phyloP scores from a whole-genome alignment of 208 protist genomes.

The Trypanosomatidae sp. region DNA sequence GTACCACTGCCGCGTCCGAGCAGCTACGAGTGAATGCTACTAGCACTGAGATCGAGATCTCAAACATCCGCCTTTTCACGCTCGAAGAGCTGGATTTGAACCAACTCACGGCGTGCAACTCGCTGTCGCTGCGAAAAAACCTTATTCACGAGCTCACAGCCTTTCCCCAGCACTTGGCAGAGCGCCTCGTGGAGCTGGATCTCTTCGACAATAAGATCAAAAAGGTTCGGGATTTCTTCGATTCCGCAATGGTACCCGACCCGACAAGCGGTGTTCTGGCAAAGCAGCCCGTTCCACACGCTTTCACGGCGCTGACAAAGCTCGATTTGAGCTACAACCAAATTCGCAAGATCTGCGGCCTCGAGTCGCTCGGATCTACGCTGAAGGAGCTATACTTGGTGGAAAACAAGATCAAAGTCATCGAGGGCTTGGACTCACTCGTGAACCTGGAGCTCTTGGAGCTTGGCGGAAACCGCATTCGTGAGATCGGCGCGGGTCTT shows the following conservation, averaged over 20 bases:
- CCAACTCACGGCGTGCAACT: constrained; percentile 56
- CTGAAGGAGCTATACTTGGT: constrained; percentile 91
- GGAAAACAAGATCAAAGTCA: constrained; percentile 92
- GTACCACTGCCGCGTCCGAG: constrained; percentile 25
- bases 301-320: constrained; percentile 64
- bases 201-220: constrained; percentile 94
- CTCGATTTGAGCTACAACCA: constrained; percentile 93
- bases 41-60: constrained; percentile 67
- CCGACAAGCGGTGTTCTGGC: constrained; percentile 13
- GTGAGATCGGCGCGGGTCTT: constrained; percentile 75
- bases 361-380: constrained; percentile 66
- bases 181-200: constrained; percentile 76
- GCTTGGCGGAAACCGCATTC: constrained; percentile 88
- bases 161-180: constrained; percentile 65
- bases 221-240: constrained; percentile 81
- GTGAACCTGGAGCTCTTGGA: constrained; percentile 85
- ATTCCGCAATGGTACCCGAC: constrained; percentile 17
- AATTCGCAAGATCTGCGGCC: constrained; percentile 64
- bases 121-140: constrained; percentile 86
- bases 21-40: constrained; percentile 58
- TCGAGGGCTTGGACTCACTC: constrained; percentile 83
- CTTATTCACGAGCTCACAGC: constrained; percentile 82
- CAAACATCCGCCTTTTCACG: constrained; percentile 83
- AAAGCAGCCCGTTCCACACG: constrained; percentile 29
- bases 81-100: constrained; percentile 83